A percentile compares a stretch with the other conserved stretches of the same genome.
Evolutionary conservation across 2,329 filamentous ascomycete genomes (phyloP).

Genomic region (Clarireedia monteithiana): DNA sequence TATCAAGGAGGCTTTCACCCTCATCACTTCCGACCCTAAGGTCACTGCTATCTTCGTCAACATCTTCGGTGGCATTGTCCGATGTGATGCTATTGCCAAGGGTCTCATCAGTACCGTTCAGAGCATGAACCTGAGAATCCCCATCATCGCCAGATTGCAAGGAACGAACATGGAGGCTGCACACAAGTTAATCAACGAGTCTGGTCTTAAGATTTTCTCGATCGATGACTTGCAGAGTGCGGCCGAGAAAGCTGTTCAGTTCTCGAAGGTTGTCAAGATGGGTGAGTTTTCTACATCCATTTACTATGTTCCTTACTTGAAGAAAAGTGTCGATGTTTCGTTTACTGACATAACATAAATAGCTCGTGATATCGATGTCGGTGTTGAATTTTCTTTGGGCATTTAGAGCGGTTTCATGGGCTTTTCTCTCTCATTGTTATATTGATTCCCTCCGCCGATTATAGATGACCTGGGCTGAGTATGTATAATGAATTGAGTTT

Average conservation of each 20-base stretch:
- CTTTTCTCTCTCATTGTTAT: constrained; percentile 20
- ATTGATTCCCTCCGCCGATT: constrained; percentile 27
- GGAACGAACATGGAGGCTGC: constrained; percentile 97
- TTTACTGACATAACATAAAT: constrained; percentile 9
- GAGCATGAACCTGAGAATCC: constrained; percentile 90
- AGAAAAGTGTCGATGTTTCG: no score
- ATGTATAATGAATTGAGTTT: constrained; percentile 26
- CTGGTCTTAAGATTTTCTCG: constrained; percentile 98
- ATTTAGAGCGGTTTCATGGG: constrained; percentile 48
- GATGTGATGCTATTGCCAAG: constrained; percentile 94
- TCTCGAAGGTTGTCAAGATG: constrained; percentile 99
- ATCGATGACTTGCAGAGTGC: constrained; percentile 97
- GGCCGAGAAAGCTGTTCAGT: constrained; percentile 96
- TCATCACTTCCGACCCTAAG: constrained; percentile 97
- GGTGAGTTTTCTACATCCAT: constrained; percentile 46
- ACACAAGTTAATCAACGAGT: constrained; percentile 90
- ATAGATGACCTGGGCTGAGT: constrained; percentile 18
- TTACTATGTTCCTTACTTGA: constrained; percentile 18
- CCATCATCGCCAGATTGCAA: constrained; percentile 94
- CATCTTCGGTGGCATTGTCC: constrained; percentile 98
- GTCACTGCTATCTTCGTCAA: constrained; percentile 99
- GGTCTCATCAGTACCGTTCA: constrained; percentile 93
- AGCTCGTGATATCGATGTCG: constrained; percentile 95
- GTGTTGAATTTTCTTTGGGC: constrained; percentile 89
- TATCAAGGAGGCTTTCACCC: constrained; percentile 95